Percentiles rank a stretch among this genome's conserved stretches.
phyloP scores from a whole-genome alignment of 139 green algal species.

The Coelastrella sp. region DNA sequence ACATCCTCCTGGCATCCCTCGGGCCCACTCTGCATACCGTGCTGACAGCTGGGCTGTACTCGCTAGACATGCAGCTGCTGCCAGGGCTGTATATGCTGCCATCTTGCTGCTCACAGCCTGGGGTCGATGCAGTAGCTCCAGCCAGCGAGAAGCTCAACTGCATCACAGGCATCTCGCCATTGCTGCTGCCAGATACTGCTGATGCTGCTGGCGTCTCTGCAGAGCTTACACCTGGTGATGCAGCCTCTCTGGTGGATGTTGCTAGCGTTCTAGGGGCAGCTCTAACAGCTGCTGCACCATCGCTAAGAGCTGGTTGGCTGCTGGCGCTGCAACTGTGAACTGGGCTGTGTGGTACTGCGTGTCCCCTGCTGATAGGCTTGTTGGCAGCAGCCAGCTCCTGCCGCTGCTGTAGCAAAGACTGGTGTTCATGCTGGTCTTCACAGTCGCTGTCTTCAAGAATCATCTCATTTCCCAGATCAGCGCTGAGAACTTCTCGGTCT shows the following conservation, averaged over 20 bases:
- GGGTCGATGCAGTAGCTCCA: background rate
- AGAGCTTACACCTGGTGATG: background rate
- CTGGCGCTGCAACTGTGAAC: slow-evolving; percentile 17
- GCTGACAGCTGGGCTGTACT: background rate
- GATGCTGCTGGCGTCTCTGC: background rate
- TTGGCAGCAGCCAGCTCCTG: background rate
- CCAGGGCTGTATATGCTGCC: background rate
- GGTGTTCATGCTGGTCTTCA: background rate
- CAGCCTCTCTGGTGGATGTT: background rate
- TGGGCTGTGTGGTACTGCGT: background rate
- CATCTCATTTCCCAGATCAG: background rate
- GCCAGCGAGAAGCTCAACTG: background rate
- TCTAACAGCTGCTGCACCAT: background rate
- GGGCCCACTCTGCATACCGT: background rate
- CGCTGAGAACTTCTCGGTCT: too few relatives aligned
- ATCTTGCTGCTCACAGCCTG: background rate
- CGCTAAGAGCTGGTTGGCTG: background rate
- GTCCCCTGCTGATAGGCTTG: background rate
- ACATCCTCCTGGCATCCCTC: background rate
- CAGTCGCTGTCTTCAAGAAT: slow-evolving; percentile 5
- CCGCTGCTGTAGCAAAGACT: background rate
- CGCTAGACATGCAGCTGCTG: background rate
- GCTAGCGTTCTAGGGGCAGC: background rate
- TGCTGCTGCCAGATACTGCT: background rate
- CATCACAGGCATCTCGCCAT: background rate